Base-by-base conservation (phyloP, 163 green algal genomes). In the Coccomyxa subellipsoidea region DNA sequence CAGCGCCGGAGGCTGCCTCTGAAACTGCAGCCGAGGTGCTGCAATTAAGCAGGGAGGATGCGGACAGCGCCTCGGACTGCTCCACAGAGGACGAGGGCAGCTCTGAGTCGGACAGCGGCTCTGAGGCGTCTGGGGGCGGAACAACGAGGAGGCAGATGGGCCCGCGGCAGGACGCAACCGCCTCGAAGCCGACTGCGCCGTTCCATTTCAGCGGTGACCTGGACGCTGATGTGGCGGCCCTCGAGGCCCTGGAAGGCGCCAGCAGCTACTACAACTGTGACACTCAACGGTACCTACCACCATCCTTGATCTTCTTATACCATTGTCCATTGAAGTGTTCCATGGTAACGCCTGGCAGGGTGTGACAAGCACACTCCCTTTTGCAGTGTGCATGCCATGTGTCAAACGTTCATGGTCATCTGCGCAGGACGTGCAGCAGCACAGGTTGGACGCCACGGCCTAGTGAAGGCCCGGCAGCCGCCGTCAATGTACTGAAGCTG, bases 171-270 rank as follows among this genome's bases (percentile, higher is more conserved):
- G 66, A 23, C 66, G n/a, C 47, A 59, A 18, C 47, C 23, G 21
- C 47, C 5, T 59, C 47, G 3, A 59, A 18, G 5, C 21, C 21
- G 21, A 18, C 89, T 0, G 39, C 66, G 7, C 86, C 84, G 1
- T 88, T 93, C 69, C 69, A 80, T 1, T 89, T 88, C 59, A 91
- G 34, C 7, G 89, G 89, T 0, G 89, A 93, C 54, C 38, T 90
- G 47, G 89, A 93, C 47, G 89, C 90, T 69, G 89, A 93, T 54
- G 31, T 90, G 47, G 84, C 86, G 10, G 32, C 72, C 54, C 83
- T 93, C 66, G 80, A 90, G 54, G 89, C 84, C 4, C 47, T 86
- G 73, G 88, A 90, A 39, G 80, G 32, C 40, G 38, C 69, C 31
- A 71, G 76, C 39, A 38, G 76, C 70, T 47, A 34, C 35, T 77